These are phyloP conservation scores for Pyrus bretschneideri DNA, from an alignment of 306 rosid species.

Conservation along the genomic window DNA sequence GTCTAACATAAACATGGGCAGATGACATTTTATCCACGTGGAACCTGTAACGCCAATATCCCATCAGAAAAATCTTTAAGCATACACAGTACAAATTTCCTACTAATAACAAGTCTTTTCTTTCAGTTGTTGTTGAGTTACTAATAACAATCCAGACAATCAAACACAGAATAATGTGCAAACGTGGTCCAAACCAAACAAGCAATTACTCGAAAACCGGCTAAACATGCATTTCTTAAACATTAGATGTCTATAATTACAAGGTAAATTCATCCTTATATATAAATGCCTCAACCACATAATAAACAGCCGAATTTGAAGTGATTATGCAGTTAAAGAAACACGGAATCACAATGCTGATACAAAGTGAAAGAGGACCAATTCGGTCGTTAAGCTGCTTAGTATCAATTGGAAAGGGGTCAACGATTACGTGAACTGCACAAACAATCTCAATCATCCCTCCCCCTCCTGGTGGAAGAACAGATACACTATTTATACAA, in stretches of 20 bases:
- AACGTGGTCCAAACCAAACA: neutral
- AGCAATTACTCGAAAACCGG: neutral
- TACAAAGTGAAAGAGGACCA: neutral
- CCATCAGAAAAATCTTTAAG: neutral
- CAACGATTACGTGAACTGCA: no score
- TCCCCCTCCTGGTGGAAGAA: no score
- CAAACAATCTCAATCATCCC: neutral
- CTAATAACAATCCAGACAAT: neutral
- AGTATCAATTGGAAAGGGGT: no score
- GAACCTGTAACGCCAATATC: conserved; percentile 49
- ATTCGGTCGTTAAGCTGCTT: no score
- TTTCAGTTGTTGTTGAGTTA: neutral
- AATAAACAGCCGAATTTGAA: neutral
- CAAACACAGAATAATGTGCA: neutral
- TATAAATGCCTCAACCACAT: neutral
- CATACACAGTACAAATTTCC: neutral
- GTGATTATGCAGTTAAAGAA: neutral
- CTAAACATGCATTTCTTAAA: neutral
- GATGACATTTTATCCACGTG: conserved; percentile 99
- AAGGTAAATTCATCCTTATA: neutral
- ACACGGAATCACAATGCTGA: neutral
- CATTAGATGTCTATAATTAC: neutral
- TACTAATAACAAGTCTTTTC: neutral
- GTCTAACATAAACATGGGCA: conserved; percentile 90
- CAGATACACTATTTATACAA: no score